Base-by-base conservation (phyloP, 2,329 filamentous ascomycete species). In the Epichloe sibirici region DNA sequence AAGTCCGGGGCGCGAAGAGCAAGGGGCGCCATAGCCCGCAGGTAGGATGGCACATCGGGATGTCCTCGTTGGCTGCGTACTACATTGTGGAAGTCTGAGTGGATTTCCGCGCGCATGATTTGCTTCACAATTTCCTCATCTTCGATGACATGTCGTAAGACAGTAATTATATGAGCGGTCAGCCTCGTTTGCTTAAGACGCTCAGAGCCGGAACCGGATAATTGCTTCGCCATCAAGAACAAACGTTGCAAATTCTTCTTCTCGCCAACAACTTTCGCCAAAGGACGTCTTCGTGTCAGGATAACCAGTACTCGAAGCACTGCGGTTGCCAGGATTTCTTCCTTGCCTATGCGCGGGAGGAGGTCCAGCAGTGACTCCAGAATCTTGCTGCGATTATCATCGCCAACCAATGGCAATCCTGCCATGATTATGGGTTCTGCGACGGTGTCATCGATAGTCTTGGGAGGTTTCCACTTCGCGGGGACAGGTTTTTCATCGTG, bases 211-310 rank as follows among this genome's bases (percentile, higher is more conserved):
- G 83, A 78, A 28, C 86, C 87, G 21, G 88, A 84, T 54, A 97
- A 79, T 66, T 97, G 91, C 66, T 94, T 95, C 53, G 91, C 83
- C 88, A 97, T 95, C 49, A 96, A 80, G 68, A 98, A 97, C 23
- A 98, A 74, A 31, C 89, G 81, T 63, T 93, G 88, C 48, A 98
- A 75, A 60, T 95, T 94, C 64, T 84, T 86, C 71, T 90, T 95
- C 65, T 95, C 86, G 5, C 88, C 88, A 46, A 97, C 77, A 45
- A 78, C 74, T 57, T 82, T 78, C 2, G 93, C 90, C 56, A 94
- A 76, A 13, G 80, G 74, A 49, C 89, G 84, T 55, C 82, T 80
- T 23, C 94, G 82, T 1, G 93, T 96, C 34, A 98, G 74, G 56
- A 96, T 90, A 34, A 95, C 88, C 37, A 98, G 71, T 12, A 95